phyloP scores from a whole-genome alignment of 1,284 basidiomycete species.

The Butyriboletus appendiculatus region DNA sequence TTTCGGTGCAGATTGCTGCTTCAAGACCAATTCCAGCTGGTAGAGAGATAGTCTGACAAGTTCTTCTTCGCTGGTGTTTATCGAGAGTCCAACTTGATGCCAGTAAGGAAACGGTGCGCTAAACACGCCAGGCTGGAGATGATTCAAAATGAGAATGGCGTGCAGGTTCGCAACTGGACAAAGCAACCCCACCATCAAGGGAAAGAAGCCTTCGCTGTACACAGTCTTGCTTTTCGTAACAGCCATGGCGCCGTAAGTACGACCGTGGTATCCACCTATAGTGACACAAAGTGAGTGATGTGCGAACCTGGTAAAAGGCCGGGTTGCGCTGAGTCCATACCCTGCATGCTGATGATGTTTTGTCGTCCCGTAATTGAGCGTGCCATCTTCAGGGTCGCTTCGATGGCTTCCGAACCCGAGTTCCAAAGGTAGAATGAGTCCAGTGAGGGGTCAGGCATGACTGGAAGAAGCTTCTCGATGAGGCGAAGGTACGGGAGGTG shows the following conservation, averaged over 20 bases:
- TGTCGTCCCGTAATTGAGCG: slow-evolving; percentile 76
- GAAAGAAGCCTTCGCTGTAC: slow-evolving; percentile 79
- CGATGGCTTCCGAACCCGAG: slow-evolving; percentile 90
- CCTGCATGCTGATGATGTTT: slow-evolving; percentile 92
- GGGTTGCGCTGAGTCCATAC: slow-evolving; percentile 32
- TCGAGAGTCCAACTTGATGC: slow-evolving; percentile 78
- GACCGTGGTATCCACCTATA: slow-evolving; percentile 80
- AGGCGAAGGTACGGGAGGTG: slow-evolving; percentile 77
- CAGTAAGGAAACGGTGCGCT: slow-evolving; percentile 90
- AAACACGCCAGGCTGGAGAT: slow-evolving; percentile 76
- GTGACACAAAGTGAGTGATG: slow-evolving; percentile 3
- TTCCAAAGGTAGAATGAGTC: slow-evolving; percentile 98
- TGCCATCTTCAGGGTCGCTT: slow-evolving; percentile 83
- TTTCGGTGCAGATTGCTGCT: slow-evolving; percentile 80
- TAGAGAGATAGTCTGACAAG: slow-evolving; percentile 73
- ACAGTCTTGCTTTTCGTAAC: slow-evolving; percentile 91
- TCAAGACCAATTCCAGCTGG: slow-evolving; percentile 82
- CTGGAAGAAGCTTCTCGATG: slow-evolving; percentile 74
- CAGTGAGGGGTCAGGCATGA: slow-evolving; percentile 85
- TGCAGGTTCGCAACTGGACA: neutral
- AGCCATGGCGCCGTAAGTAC: slow-evolving; percentile 87
- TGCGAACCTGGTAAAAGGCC: neutral
- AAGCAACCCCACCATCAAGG: slow-evolving; percentile 70
- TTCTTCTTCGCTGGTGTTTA: slow-evolving; percentile 62
- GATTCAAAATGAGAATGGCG: neutral